Base-by-base conservation (phyloP, 2,329 filamentous ascomycete genomes). In the Phoma sp. region DNA sequence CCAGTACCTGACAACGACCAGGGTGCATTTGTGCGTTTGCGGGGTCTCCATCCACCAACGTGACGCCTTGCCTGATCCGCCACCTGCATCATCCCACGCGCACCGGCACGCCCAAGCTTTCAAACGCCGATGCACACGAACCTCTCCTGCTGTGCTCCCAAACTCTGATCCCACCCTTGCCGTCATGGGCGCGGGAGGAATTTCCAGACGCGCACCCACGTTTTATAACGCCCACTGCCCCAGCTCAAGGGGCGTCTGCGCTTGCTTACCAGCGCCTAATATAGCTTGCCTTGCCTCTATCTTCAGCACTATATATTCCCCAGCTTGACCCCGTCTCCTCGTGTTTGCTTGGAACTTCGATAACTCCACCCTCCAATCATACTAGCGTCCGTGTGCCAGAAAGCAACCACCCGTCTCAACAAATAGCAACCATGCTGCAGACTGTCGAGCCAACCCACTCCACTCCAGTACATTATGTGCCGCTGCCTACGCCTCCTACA, bases 171-270 rank as follows among this genome's bases (percentile, higher is more conserved):
- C 68, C 71, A 68, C 64, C 65, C 70, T 70, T 72, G 69, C 70
- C 71, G 69, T 72, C 70, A 72, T 74, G 67, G 63, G 64, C 60
- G 64, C 63, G 63, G 70, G 67, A 57, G 44, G 50, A 63, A 63
- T 65, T 58, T 64, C 60, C 59, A 65, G 41, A 58, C 59, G 51
- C 38, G 50, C 55, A 44, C 51, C 58, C 58, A 55, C 52, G 43
- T 55, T 53, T 60, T 71, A 65, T 63, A 69, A 56, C 52, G 57
- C 59, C 51, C 59, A 46, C 50, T 45, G 61, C 65, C 71, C 71
- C 71, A 55, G 57, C 41, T 51, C 45, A 19, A 38, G 50, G 48
- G 38, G 33, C 29, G 53, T 33, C 55, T 47, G 53, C 67, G 63
- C 64, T 61, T 68, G 64, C 68, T 67, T 62, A 64, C 61, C 49